Conservation (phyloP, 192 early-diverging fungal genomes). For the Kickxella alabastrina region DNA sequence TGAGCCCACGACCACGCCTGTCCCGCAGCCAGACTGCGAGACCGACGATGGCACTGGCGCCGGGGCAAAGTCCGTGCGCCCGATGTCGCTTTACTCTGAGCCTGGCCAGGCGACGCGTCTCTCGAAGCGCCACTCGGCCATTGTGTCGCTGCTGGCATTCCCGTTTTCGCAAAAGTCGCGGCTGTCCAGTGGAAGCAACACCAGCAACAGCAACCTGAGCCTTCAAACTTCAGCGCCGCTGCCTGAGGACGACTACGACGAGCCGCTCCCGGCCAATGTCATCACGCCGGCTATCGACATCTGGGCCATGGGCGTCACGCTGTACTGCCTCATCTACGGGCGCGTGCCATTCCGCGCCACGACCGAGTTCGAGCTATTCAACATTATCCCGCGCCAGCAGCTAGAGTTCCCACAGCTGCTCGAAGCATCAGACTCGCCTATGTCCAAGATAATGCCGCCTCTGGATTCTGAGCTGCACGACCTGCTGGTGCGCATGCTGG, state of each 20-base stretch:
- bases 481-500: conserved; percentile 69
- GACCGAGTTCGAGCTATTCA: conserved; percentile 95
- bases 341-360: conserved; percentile 88
- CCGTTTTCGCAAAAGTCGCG: conserved; percentile 42
- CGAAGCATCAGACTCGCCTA: conserved; percentile 11
- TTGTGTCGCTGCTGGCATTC: conserved; percentile 38
- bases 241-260: conserved; percentile 18
- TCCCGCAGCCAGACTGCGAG: conserved; percentile 7
- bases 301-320: conserved; percentile 95
- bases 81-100: conserved; percentile 29
- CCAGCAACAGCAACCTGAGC: conserved; percentile 9
- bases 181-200: conserved; percentile 11
- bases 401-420: conserved; percentile 53
- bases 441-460: conserved; percentile 18
- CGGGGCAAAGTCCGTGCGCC: conserved; percentile 6
- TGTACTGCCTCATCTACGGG: conserved; percentile 93
- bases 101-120: conserved; percentile 3
- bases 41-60: not conserved
- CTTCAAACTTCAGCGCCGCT: conserved; percentile 7
- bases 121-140: conserved; percentile 43
- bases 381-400: conserved; percentile 75
- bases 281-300: conserved; percentile 91
- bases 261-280: conserved; percentile 46
- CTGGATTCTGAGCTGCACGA: conserved; percentile 64
- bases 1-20: conserved; percentile 10